Evolutionary conservation across 495 filamentous ascomycete species (phyloP), one percentile per base, ranked within the genome.

Genomic region (Hypoxylon lenormandii): DNA sequence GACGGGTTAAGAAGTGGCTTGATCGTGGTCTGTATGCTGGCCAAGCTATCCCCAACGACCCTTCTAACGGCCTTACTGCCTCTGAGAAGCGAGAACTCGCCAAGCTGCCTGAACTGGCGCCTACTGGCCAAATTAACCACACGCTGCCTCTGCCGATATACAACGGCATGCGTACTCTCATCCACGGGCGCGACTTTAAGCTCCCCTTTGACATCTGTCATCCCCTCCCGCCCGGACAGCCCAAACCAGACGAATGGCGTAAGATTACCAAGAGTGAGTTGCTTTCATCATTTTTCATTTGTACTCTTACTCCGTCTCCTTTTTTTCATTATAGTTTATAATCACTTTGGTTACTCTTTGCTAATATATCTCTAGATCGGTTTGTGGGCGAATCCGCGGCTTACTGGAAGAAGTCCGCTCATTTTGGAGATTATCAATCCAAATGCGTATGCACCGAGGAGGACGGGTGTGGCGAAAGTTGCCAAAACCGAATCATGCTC

Each of bases 401-500:
- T 11, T 82, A 90, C 63, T 97, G 95, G 94, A 92, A 90, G 74
- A 92, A 91, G 66, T 87, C 85, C 60, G 90, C 89, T 45, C 85
- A 86, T 13, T 83, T 90, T 59, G 90, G 92, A 58, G 83, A 91
- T 37, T 94, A 90, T 19, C 86, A 84, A 40, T 87, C 85, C 38
- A 87, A 84, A 72, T 98, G 95, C 76, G 88, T 92, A 63, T 98
- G 95, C 77, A 85, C 80, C 10, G 80, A 84, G 40, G 89, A 91
- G 23, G 88, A 87, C 42, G 92, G 92, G 26, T 98, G 95, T 73
- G 92, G 88, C 66, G 93, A 97, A 53, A 82, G 89, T 64, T 98
- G 95, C 79, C 89, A 94, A 72, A 98, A 98, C 73, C 87, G 93
- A 46, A 92, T 91, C 79, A 97, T 98, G 92, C 88, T 95, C 59